A percentile compares a stretch with the other conserved stretches of the same genome.
These are phyloP conservation scores for Malassezia cuniculi DNA, from an alignment of 1,284 basidiomycete genomes.

Conservation along the genomic window DNA sequence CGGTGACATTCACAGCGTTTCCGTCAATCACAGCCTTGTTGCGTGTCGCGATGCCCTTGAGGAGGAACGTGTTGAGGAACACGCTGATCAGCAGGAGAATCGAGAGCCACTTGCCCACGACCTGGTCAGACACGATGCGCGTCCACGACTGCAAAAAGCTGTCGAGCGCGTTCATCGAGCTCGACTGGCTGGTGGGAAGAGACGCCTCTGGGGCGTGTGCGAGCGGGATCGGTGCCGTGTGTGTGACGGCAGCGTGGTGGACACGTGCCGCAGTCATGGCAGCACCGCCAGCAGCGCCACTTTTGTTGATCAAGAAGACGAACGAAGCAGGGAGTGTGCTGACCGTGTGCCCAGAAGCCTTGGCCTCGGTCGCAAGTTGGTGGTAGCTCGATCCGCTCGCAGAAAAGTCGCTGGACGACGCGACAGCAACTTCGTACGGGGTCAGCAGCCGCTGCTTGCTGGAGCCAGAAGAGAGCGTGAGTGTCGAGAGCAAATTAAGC, in stretches of 20 bases:
- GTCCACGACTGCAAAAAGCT: conserved; percentile 90
- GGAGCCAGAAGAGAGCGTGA: conserved; percentile 61
- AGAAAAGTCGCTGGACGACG: conserved; percentile 20
- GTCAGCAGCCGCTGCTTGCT: conserved; percentile 41
- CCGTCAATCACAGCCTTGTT: conserved; percentile 39
- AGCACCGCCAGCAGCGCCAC: too few species aligned
- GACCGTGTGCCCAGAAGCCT: too few species aligned
- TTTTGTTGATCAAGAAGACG: too few species aligned
- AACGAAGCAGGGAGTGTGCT: too few species aligned
- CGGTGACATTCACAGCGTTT: conserved; percentile 41
- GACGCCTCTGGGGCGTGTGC: too few species aligned
- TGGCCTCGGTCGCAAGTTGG: too few species aligned
- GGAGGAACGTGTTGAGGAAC: conserved; percentile 79
- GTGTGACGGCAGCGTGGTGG: too few species aligned
- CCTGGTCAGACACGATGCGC: conserved; percentile 81
- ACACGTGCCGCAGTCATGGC: too few species aligned
- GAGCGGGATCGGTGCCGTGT: too few species aligned
- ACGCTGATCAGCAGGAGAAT: conserved; percentile 72
- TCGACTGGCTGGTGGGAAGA: too few species aligned
- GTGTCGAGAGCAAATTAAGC: conserved; percentile 81
- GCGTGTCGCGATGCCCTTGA: conserved; percentile 57
- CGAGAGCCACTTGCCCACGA: conserved; percentile 92
- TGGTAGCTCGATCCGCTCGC: conserved; percentile 9
- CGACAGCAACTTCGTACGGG: conserved; percentile 29
- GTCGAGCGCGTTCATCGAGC: conserved; percentile 52